These are phyloP conservation scores for Scheffersomyces lignicola DNA, from an alignment of 1,139 yeast genomes.

Conservation along the genomic window DNA sequence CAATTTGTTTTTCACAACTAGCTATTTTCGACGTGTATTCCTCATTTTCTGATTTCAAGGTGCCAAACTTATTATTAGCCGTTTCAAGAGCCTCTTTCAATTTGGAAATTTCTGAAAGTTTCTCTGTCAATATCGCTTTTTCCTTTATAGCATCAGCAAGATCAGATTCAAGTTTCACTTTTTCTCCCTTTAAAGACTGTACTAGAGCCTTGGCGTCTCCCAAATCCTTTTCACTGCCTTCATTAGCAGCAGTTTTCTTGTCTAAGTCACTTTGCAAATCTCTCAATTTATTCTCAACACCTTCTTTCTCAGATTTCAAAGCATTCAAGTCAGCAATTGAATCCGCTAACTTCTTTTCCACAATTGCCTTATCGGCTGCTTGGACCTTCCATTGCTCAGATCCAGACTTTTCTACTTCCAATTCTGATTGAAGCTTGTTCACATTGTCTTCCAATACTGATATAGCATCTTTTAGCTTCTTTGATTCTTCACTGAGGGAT, in stretches of 20 bases:
- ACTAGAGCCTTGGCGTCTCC: background rate
- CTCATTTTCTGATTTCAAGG: constrained; percentile 5
- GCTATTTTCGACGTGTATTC: constrained; percentile 2
- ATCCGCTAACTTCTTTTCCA: constrained; percentile 2
- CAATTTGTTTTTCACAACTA: constrained; percentile 1
- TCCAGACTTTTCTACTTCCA: constrained; percentile 5
- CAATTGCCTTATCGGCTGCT: too few relatives aligned
- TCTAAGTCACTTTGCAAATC: constrained; percentile 1
- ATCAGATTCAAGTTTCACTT: constrained; percentile 4
- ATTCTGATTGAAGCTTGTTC: constrained; percentile 5
- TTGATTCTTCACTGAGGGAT: background rate
- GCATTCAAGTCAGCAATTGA: background rate
- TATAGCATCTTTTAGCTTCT: constrained; percentile 4
- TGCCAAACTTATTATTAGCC: constrained; percentile 4
- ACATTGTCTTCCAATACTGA: constrained; percentile 4
- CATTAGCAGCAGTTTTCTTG: background rate
- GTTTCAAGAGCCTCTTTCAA: constrained; percentile 7
- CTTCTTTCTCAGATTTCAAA: constrained; percentile 7
- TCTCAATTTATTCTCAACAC: constrained; percentile 12
- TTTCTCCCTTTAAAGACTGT: constrained; percentile 5
- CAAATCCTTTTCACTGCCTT: background rate
- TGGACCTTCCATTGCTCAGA: constrained; percentile 8
- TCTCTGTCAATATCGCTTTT: constrained; percentile 11
- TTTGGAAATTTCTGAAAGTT: constrained; percentile 10
- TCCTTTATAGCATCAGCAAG: constrained; percentile 6